These are phyloP conservation scores for Trichoderma parareesei DNA, from an alignment of 495 filamentous ascomycete genomes.

Conservation along the genomic window DNA sequence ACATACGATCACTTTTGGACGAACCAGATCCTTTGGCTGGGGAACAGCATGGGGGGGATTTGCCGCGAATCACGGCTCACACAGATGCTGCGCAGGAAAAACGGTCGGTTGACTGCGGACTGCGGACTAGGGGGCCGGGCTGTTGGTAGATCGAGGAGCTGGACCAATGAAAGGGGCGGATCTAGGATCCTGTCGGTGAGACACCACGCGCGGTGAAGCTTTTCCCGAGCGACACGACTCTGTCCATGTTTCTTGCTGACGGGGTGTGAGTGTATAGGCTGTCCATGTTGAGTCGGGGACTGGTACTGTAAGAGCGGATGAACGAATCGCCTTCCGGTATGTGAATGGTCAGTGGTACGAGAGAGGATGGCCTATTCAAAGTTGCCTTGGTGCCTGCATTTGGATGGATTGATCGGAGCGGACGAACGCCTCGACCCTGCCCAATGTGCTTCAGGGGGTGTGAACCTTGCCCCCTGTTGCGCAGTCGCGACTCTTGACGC, in stretches of 20 bases:
- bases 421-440: background rate
- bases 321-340: background rate
- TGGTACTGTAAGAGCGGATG: background rate
- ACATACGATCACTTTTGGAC: background rate
- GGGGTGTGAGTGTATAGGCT: no score
- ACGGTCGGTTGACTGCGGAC: background rate
- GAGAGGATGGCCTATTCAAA: background rate
- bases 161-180: background rate
- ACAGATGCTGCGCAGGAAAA: slow-evolving; percentile 5
- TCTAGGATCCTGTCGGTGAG: background rate
- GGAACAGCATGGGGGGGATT: background rate
- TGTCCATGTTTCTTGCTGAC: no score
- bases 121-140: background rate
- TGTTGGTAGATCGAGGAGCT: background rate
- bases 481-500: no score
- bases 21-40: background rate
- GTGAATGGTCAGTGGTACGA: background rate
- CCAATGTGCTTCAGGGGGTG: background rate
- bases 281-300: no score
- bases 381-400: background rate
- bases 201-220: background rate
- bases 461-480: background rate
- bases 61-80: background rate
- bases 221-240: background rate
- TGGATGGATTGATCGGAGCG: background rate